Evolutionary conservation across 2,329 filamentous ascomycete species (phyloP).

Genomic region (Xylaria multiplex): DNA sequence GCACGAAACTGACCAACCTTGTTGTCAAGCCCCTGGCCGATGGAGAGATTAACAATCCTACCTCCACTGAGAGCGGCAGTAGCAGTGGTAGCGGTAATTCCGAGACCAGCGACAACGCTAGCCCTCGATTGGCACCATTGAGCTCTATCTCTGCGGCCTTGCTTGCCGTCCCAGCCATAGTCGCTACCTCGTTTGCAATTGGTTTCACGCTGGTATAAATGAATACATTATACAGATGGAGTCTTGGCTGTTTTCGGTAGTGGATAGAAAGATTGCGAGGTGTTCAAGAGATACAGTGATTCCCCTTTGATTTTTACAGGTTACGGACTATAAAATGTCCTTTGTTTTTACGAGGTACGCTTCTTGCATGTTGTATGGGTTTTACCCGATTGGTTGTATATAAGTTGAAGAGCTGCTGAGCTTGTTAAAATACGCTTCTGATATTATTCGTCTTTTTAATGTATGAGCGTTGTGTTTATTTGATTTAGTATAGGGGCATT

Average conservation of each 20-base stretch:
- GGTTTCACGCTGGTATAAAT: conserved; percentile 35
- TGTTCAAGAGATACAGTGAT: conserved; percentile 36
- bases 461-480: conserved; percentile 12
- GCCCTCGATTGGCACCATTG: conserved; percentile 30
- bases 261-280: conserved; percentile 33
- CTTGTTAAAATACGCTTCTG: conserved; percentile 7
- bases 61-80: conserved; percentile 19
- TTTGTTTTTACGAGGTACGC: conserved; percentile 28
- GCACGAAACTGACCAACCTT: conserved; percentile 56
- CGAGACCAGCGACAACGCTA: conserved; percentile 30
- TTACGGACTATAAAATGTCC: conserved; percentile 28
- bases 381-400: conserved; percentile 34
- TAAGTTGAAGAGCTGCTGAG: conserved; percentile 30
- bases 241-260: conserved; percentile 33
- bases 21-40: conserved; percentile 53
- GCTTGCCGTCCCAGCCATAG: conserved; percentile 34
- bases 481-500: not conserved
- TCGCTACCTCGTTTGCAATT: conserved; percentile 37
- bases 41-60: conserved; percentile 39
- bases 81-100: conserved; percentile 4
- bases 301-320: conserved; percentile 34
- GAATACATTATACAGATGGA: conserved; percentile 18
- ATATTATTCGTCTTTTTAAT: conserved; percentile 13
- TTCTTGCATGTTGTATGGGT: conserved; percentile 34
- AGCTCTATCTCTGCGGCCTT: conserved; percentile 26